Conservation (phyloP, 768 basidiomycete species). For the Clitopilus hobsonii region DNA sequence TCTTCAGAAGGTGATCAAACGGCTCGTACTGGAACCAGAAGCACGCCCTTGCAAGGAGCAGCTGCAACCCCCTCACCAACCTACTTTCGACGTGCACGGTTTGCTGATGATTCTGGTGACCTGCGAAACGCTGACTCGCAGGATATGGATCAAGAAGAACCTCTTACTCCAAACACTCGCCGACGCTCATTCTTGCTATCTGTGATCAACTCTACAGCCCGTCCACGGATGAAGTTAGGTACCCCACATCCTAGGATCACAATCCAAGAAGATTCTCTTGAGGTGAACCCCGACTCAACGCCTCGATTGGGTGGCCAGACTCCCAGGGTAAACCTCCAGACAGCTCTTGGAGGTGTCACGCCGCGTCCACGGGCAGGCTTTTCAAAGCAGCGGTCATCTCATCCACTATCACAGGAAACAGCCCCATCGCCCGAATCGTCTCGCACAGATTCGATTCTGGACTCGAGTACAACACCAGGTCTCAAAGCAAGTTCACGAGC, state of each 20-base stretch:
- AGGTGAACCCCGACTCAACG: conserved; percentile 19
- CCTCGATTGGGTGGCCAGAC: conserved; percentile 24
- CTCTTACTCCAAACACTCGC: conserved; percentile 65
- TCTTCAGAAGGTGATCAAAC: conserved; percentile 60
- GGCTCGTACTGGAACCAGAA: conserved; percentile 27
- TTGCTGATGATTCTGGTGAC: conserved; percentile 40
- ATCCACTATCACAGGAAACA: conserved; percentile 60
- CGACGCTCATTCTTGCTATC: conserved; percentile 79
- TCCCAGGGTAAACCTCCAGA: conserved; percentile 30
- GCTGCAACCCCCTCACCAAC: conserved; percentile 70
- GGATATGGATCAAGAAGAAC: conserved; percentile 31
- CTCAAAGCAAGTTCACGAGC: conserved; percentile 10
- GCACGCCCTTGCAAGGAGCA: conserved; percentile 46
- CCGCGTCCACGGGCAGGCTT: conserved; percentile 45
- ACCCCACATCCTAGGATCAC: conserved; percentile 48
- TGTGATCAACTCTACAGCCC: conserved; percentile 78
- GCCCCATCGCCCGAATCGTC: conserved; percentile 34
- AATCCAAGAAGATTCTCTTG: background rate
- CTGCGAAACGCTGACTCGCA: conserved; percentile 29
- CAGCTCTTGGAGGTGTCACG: conserved; percentile 61
- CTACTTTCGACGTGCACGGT: conserved; percentile 60
- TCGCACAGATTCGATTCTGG: conserved; percentile 27
- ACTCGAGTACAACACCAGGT: conserved; percentile 6
- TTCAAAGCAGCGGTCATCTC: conserved; percentile 40
- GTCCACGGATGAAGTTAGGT: conserved; percentile 62